Percentiles rank a stretch among this genome's conserved stretches.
phyloP scores from a whole-genome alignment of 73 alveolate genomes.

The Stentor coeruleus region DNA sequence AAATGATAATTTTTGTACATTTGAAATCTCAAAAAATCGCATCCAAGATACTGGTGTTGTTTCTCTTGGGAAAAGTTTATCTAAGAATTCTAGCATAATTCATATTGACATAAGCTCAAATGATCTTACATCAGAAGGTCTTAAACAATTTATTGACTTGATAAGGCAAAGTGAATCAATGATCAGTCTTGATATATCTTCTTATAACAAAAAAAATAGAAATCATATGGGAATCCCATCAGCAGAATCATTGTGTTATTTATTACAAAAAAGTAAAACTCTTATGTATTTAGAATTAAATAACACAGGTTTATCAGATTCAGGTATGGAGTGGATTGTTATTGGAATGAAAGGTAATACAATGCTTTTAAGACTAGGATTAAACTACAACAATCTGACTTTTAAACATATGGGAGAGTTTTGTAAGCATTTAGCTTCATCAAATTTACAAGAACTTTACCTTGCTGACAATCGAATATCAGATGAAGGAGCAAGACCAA shows the following conservation, averaged over 20 bases:
- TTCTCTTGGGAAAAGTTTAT: no score
- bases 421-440: neutral
- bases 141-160: no score
- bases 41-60: neutral
- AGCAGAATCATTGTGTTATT: neutral
- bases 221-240: neutral
- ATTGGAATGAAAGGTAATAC: no score
- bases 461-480: neutral
- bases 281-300: neutral
- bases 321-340: neutral
- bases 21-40: neutral
- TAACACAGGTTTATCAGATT: neutral
- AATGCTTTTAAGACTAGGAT: neutral
- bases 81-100: neutral
- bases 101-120: neutral
- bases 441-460: neutral
- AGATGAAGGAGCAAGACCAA: neutral
- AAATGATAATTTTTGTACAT: neutral
- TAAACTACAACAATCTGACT: neutral
- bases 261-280: no score
- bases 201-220: neutral
- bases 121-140: neutral
- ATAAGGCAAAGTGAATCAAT: no score
- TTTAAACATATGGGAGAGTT: neutral
- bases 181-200: neutral